Base-by-base conservation (phyloP, 2,329 filamentous ascomycete species). In the Aureobasidium sp. region DNA sequence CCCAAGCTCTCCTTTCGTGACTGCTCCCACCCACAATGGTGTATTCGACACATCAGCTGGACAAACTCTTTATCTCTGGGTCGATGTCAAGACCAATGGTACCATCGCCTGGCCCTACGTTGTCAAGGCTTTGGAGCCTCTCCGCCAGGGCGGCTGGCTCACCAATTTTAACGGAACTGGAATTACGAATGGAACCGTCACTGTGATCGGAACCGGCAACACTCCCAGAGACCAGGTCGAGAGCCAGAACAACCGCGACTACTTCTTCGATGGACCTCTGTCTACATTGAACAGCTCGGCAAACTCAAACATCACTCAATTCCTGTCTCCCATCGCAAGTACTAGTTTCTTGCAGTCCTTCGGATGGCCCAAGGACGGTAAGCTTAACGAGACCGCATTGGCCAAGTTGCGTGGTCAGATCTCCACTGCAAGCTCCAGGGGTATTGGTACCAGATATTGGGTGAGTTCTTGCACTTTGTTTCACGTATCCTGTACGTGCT, bases 381-480 rank as follows among this genome's bases (percentile, higher is more conserved):
- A 70, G 10, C 70, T 82, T 48, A 79, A 77, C 54, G 73, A 70
- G 1, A 76, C 75, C 25, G 83, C 86, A 69, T 67, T 82, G 21
- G 74, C 73, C n/a, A 71, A 74, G 30, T 69, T 87, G 66, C 72
- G 78, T 30, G 68, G 65, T 10, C 85, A 87, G 71, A 76, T 88
- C 21, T 69, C 68, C 0, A 68, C 69, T 0, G 85, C 85, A 6
- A 80, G 82, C 65, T 74, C 71, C 14, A 82, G 78, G 67, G 85
- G 84, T 0, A 85, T 89, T 62, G 75, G 73, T 61, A 79, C 79
- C 1, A 73, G 85, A 61, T 88, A 87, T 67, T 88, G 84, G 85
- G 64, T 55, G 13, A 48, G 48, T 32, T 9, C 27, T 37, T 3
- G 3, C n/a, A 13, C 27, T 25, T 39, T 5, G 8, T 34, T 5